Percentiles rank a stretch among this genome's conserved stretches.
Evolutionary conservation across 257 asterid species (phyloP).

Genomic region (Pogostemon cablin): DNA sequence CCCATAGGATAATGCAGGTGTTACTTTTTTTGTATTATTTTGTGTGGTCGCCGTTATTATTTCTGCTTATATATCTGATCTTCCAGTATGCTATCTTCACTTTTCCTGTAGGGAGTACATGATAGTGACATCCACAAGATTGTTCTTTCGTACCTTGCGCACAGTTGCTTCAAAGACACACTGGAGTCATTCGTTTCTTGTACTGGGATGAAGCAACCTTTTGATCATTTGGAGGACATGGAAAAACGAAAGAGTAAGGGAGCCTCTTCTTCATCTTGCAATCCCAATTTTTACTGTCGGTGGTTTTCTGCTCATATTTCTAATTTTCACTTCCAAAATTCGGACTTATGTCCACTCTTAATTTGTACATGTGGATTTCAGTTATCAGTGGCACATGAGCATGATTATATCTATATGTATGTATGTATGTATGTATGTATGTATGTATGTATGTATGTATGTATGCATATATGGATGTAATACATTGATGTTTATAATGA

Average conservation of each 20-base stretch:
- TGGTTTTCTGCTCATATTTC: neutral
- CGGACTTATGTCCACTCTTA: conserved; percentile 7
- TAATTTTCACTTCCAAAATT: neutral
- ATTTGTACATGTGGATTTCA: conserved; percentile 15
- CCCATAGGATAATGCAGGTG: neutral
- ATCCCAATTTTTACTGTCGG: conserved; percentile 1
- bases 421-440: too few species aligned
- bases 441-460: too few species aligned
- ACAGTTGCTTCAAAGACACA: conserved; percentile 84
- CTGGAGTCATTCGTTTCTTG: conserved; percentile 68
- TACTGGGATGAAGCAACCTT: conserved; percentile 63
- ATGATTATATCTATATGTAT: too few species aligned
- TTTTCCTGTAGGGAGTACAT: conserved; percentile 53
- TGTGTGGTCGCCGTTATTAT: neutral
- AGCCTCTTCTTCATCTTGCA: conserved; percentile 7
- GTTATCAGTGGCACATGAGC: neutral
- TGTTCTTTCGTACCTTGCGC: conserved; percentile 83
- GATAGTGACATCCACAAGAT: conserved; percentile 74
- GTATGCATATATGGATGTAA: neutral
- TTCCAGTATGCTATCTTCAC: neutral
- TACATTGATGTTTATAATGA: neutral
- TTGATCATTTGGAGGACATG: conserved; percentile 64
- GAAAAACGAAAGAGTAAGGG: conserved; percentile 83
- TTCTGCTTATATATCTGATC: conserved; percentile 9
- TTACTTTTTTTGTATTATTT: neutral